Conservation (phyloP, 257 asterid species). For the Sherardia arvensis region DNA sequence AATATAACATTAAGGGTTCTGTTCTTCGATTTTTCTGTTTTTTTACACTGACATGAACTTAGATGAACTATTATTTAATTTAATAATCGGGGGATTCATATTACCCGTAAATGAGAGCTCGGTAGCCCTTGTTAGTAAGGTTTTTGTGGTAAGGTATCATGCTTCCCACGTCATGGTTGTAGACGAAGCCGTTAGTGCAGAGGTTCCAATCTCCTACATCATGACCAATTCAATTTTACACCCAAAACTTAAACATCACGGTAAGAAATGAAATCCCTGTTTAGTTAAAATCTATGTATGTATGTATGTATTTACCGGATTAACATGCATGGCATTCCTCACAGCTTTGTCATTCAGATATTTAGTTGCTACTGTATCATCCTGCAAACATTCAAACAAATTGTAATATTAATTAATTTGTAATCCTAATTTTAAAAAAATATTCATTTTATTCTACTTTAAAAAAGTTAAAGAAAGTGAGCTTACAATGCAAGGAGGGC, state of each 20-base stretch:
- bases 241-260: too few species aligned
- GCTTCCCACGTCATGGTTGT: too few species aligned
- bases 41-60: too few species aligned
- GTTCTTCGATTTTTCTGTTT: too few species aligned
- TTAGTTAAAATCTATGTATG: background rate
- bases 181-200: slow-evolving; percentile 25
- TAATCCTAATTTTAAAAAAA: too few species aligned
- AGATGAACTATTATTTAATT: too few species aligned
- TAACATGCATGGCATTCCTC: slow-evolving; percentile 42
- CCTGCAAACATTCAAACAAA: slow-evolving; percentile 14
- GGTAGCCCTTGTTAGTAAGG: slow-evolving; percentile 34
- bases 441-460: too few species aligned
- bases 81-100: too few species aligned
- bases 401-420: too few species aligned
- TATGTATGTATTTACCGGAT: slow-evolving; percentile 23
- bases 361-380: slow-evolving; percentile 34
- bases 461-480: too few species aligned
- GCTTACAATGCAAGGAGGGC: slow-evolving; percentile 42
- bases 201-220: slow-evolving; percentile 40
- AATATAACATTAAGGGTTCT: too few species aligned
- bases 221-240: slow-evolving; percentile 12
- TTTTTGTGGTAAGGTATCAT: slow-evolving; percentile 42
- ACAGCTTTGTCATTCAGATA: slow-evolving; percentile 44
- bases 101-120: slow-evolving; percentile 47
- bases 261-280: too few species aligned